Base-by-base conservation (phyloP, 2,329 filamentous ascomycete species). In the Ascochyta lentis region DNA sequence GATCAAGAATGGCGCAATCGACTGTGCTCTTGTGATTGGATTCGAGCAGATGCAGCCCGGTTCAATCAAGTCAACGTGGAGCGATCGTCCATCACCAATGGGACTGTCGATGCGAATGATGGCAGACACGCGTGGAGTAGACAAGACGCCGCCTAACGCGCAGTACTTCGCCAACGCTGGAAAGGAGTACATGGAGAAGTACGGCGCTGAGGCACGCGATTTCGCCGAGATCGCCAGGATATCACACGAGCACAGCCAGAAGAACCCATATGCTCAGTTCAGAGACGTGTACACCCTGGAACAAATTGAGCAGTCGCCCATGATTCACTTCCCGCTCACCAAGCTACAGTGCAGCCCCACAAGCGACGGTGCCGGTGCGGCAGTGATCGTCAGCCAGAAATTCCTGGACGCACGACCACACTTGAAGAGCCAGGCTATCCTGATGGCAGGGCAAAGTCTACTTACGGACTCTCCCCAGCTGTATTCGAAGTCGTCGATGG, bases 11-110 rank as follows among this genome's bases (percentile, higher is more conserved):
- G 92, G 92, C 37, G 89, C 86, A 13, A 90, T 92, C 2, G 90
- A 96, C 76, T 96, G 91, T 73, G 86, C 96, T 12, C 81, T 98
- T 58, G 93, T 97, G 1, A 86, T 98, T 19, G 94, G 94, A 9
- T 97, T 97, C 67, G 94, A 98, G 82, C 96, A 97, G 84, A 98
- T 98, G 94, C 91, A 89, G 79, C 88, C 89, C 0, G 94, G 94
- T 16, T 91, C 87, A 62, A 83, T 98, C 64, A 88, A 92, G 78
- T 85, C 81, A 59, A 86, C 89, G 77, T 97, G 89, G 80, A 87
- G 90, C 58, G 94, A 97, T 73, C 84, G 93, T 19, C 86, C 87
- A 61, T 92, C 89, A 68, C 92, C 94, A 2, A 89, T 86, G 3
- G 89, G 87, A 29, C 90, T 89, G 5, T 86, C 88, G 0, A 82